A percentile compares a stretch with the other conserved stretches of the same genome.
phyloP scores from a whole-genome alignment of 2,329 filamentous ascomycete species.

The Juglanconis oblonga region DNA sequence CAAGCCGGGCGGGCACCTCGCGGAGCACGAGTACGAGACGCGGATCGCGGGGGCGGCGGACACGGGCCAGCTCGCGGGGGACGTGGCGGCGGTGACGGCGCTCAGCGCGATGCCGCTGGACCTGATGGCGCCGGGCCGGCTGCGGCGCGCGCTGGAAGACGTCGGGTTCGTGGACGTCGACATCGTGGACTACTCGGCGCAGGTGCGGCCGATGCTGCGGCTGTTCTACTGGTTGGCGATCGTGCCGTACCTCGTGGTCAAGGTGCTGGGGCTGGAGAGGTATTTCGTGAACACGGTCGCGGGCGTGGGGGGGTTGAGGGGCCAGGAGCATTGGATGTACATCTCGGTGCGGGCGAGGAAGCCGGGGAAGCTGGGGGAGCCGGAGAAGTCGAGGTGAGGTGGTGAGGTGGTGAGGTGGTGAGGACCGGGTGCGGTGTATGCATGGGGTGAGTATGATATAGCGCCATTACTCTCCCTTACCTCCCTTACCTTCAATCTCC shows the following conservation, averaged over 20 bases:
- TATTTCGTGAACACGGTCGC: conserved; percentile 49
- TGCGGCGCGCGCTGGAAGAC: conserved; percentile 38
- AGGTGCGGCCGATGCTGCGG: conserved; percentile 46
- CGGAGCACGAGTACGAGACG: conserved; percentile 47
- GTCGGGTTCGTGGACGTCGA: conserved; percentile 43
- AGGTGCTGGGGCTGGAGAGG: conserved; percentile 39
- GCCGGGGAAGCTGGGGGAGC: conserved; percentile 24
- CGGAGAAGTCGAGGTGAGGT: conserved; percentile 16
- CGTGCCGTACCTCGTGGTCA: conserved; percentile 44
- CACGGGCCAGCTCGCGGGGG: conserved; percentile 27
- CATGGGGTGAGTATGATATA: too few relatives aligned
- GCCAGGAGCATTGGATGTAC: conserved; percentile 32
- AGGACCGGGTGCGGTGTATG: too few relatives aligned
- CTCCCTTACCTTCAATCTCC: too few relatives aligned
- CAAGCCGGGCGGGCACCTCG: conserved; percentile 43
- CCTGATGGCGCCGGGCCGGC: conserved; percentile 35
- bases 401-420: too few relatives aligned
- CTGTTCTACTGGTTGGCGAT: conserved; percentile 45
- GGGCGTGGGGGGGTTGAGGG: conserved; percentile 34
- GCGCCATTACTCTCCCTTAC: too few relatives aligned
- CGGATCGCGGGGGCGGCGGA: conserved; percentile 26
- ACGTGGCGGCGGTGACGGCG: conserved; percentile 37
- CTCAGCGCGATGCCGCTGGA: conserved; percentile 45
- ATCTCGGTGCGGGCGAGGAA: conserved; percentile 35
- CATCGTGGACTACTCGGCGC: conserved; percentile 41